phyloP scores from a whole-genome alignment of 108 stramenopile species.

The Skeletonema marinoi region DNA sequence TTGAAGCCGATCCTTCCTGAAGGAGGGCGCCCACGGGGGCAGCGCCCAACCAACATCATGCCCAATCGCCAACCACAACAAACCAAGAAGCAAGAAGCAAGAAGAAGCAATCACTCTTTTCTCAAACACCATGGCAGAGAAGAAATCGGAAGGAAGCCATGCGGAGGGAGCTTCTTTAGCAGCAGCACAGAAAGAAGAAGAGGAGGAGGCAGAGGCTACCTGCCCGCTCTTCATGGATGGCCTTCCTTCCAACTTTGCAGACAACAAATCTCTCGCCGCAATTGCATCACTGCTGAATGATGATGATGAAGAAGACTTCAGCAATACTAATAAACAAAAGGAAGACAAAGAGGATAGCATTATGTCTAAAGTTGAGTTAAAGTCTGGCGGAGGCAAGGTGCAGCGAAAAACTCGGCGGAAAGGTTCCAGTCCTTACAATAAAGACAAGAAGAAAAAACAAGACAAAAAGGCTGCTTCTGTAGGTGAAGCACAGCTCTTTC shows the following conservation, averaged over 20 bases:
- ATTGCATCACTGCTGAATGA: constrained; percentile 72
- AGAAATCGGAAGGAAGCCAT: not conserved
- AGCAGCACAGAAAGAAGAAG: not conserved
- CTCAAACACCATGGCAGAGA: not conserved
- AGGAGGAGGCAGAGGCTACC: not conserved
- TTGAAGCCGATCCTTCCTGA: too few relatives aligned
- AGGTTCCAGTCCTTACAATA: constrained; percentile 27
- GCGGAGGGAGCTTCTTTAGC: not conserved
- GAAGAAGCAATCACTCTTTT: too few relatives aligned
- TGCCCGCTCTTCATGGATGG: constrained; percentile 82
- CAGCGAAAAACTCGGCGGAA: constrained; percentile 8
- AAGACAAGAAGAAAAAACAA: constrained; percentile 16
- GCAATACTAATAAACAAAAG: not conserved
- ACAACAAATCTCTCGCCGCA: constrained; percentile 68
- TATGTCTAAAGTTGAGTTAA: not conserved
- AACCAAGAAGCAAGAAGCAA: too few relatives aligned
- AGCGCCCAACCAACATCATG: too few relatives aligned
- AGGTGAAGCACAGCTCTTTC: constrained; percentile 80
- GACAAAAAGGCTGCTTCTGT: constrained; percentile 34
- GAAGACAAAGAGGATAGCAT: not conserved
- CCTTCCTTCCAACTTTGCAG: constrained; percentile 62
- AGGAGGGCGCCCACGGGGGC: too few relatives aligned
- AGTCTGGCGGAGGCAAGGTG: not conserved
- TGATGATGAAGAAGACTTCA: constrained; percentile 40
- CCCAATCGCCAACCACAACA: too few relatives aligned